Base-by-base conservation (phyloP, 2,329 filamentous ascomycete genomes). In the Alternaria solani region DNA sequence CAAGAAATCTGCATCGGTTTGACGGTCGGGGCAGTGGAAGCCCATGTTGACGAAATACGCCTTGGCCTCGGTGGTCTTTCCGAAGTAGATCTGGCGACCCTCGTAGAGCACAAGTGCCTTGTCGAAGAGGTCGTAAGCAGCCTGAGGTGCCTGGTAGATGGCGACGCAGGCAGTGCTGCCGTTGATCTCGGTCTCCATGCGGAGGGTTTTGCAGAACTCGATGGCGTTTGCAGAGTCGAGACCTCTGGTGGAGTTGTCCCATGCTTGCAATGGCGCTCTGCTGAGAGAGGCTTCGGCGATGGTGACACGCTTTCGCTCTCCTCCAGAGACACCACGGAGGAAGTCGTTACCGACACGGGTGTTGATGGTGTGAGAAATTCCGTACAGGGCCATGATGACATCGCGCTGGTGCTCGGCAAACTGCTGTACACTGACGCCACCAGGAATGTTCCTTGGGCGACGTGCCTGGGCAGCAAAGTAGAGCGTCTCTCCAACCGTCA, bases 291-390 rank as follows among this genome's bases (percentile, higher is more conserved):
- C 92, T 77, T 95, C 92, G 1, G 90, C 91, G 62, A 95, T 93
- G 44, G 88, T 91, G 5, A 96, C 92, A 74, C 93, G 88, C 80
- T 95, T 94, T 75, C 89, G 84, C 82, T 93, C 90, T 73, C 90
- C 91, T 73, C 90, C 90, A 28, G 87, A 90, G 9, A 93, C 89
- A 76, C 90, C 90, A 59, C 90, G 88, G 30, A 92, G 81, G 73
- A 88, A 92, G 77, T 92, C 90, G 78, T 92, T 91, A 49, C 90
- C 90, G 23, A 93, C 89, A 16, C 85, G 83, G 3, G 90, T 92
- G 79, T 92, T 89, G 73, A 89, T 75, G 1, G 90, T 92, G 78
- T 93, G 90, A 14, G 85, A 85, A 65, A 92, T 91, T 63, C 90
- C 90, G 64, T 90, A 92, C 79, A 90, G 87, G 68, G 89, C 89